Percentiles rank a stretch among this genome's conserved stretches.
Conservation (phyloP, 2,329 filamentous ascomycete genomes). For the Arthrobotrys sinensis region DNA sequence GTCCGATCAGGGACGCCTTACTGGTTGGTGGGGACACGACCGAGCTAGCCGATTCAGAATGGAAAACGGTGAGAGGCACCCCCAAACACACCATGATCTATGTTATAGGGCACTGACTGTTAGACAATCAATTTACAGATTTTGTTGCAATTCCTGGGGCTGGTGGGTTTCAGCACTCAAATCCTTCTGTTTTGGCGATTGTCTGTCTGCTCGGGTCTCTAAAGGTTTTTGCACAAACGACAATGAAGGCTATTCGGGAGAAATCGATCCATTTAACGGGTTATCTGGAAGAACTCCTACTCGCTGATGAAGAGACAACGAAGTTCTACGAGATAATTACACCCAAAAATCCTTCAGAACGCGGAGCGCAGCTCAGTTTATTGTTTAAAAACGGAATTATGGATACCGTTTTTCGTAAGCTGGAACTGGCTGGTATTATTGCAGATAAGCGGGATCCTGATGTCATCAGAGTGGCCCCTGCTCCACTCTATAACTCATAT, state of each 20-base stretch:
- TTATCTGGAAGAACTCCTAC: conserved; percentile 78
- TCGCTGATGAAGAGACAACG: conserved; percentile 15
- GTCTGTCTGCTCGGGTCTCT: conserved; percentile 81
- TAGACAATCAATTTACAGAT: conserved; percentile 1
- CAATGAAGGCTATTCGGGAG: conserved; percentile 77
- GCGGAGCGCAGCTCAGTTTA: conserved; percentile 85
- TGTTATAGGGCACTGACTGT: background rate
- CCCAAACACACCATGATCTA: background rate
- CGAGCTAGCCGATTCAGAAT: conserved; percentile 84
- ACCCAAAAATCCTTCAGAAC: conserved; percentile 76
- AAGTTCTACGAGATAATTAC: conserved; percentile 77
- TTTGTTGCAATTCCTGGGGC: conserved; percentile 81
- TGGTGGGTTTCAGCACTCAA: conserved; percentile 86
- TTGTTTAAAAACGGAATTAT: conserved; percentile 78
- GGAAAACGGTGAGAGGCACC: conserved; percentile 74
- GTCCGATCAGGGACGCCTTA: conserved; percentile 75
- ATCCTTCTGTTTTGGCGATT: conserved; percentile 84
- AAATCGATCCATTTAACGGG: conserved; percentile 82
- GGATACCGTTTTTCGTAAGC: conserved; percentile 75
- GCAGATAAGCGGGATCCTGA: conserved; percentile 88
- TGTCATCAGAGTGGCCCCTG: conserved; percentile 86
- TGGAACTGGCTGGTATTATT: conserved; percentile 80
- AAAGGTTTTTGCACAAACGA: conserved; percentile 80
- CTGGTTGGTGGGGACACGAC: conserved; percentile 90
- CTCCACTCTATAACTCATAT: conserved; percentile 86